Conservation (phyloP, 768 basidiomycete species). For the Termitomyces sp. region DNA sequence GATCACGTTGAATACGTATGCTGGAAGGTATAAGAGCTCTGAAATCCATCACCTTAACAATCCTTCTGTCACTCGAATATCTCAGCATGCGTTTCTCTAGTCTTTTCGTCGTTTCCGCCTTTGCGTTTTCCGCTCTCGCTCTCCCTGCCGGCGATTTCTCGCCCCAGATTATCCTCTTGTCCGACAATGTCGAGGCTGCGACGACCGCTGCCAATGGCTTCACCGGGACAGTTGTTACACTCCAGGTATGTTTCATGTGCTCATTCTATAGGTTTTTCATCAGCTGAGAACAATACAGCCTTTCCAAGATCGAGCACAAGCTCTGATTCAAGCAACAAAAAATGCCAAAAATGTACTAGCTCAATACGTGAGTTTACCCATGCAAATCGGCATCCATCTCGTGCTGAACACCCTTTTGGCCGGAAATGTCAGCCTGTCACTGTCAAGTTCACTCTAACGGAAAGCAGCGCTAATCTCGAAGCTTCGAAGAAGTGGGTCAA, state of each 20-base stretch:
- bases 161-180: not conserved
- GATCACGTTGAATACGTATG: not conserved
- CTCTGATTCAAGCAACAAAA: rapidly evolving
- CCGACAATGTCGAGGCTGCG: not conserved
- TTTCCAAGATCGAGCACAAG: not conserved
- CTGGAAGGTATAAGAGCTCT: not conserved
- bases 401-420: not conserved
- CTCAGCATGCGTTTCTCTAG: conserved; percentile 2
- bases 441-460: not conserved
- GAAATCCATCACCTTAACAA: too few species aligned
- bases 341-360: not conserved
- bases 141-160: not conserved
- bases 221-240: not conserved
- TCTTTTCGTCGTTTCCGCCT: not conserved
- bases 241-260: not conserved
- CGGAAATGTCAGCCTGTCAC: not conserved
- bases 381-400: not conserved
- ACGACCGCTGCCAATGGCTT: not conserved
- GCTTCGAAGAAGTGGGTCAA: not conserved
- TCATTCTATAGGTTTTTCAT: too few species aligned
- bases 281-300: not conserved
- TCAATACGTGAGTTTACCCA: not conserved
- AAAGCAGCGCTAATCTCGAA: not conserved
- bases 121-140: not conserved
- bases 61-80: not conserved